Conservation (phyloP, 352 stramenopile genomes). For the Phytophthora cryptogea region DNA sequence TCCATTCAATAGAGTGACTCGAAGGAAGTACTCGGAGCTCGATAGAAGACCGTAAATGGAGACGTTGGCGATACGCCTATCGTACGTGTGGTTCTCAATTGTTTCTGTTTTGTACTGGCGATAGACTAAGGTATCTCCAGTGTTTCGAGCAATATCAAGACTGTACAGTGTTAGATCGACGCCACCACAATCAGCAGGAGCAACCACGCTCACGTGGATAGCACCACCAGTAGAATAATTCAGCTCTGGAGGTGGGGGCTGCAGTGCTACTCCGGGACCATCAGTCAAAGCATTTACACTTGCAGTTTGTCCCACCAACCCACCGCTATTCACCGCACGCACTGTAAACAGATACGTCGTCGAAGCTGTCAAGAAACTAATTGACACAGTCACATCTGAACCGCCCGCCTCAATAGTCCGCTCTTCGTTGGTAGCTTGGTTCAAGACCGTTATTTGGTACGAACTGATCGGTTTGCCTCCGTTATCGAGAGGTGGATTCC, state of each 20-base stretch:
- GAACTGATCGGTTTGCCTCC: conserved; percentile 33
- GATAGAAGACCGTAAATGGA: conserved; percentile 40
- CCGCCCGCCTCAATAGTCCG: conserved; percentile 17
- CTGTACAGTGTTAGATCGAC: conserved; percentile 24
- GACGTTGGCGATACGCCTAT: conserved; percentile 24
- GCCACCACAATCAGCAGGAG: conserved; percentile 48
- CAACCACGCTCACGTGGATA: conserved; percentile 39
- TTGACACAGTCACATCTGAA: conserved; percentile 1
- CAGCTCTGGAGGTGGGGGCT: conserved; percentile 33
- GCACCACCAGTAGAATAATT: conserved; percentile 49
- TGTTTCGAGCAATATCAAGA: conserved; percentile 38
- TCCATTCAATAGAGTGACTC: conserved; percentile 18
- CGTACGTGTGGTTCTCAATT: conserved; percentile 11
- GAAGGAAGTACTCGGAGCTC: conserved; percentile 42
- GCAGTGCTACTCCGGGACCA: conserved; percentile 12
- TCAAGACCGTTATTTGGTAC: conserved; percentile 33
- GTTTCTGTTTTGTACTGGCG: conserved; percentile 10
- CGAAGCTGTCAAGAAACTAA: conserved; percentile 33
- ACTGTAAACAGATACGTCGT: conserved; percentile 40
- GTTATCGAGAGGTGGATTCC: conserved; percentile 34
- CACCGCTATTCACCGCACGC: conserved; percentile 31
- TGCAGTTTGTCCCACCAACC: conserved; percentile 7
- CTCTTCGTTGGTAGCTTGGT: conserved; percentile 1
- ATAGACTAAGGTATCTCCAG: conserved; percentile 18
- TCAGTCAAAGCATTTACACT: conserved; percentile 20